Conservation (phyloP, 495 filamentous ascomycete genomes). For the Aspergillus indologenus region DNA sequence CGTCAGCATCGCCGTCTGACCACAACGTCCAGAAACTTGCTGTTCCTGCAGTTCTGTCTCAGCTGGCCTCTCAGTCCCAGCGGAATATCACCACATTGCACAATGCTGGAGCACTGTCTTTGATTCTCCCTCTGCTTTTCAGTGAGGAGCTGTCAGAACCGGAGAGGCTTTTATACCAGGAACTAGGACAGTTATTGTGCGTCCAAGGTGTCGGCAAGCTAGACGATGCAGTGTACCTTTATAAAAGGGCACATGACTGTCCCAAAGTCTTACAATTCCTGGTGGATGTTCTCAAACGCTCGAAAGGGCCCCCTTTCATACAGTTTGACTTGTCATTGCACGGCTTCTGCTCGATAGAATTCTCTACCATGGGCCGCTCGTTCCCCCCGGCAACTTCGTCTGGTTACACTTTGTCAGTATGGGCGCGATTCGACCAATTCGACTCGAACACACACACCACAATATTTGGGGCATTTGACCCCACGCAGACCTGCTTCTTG, state of each 20-base stretch:
- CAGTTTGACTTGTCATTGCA: constrained; percentile 90
- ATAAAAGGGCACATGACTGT: constrained; percentile 61
- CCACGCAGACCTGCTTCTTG: constrained; percentile 88
- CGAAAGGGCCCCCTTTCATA: constrained; percentile 75
- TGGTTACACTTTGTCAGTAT: constrained; percentile 85
- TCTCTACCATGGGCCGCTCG: constrained; percentile 72
- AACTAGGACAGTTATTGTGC: constrained; percentile 38
- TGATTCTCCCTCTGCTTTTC: constrained; percentile 68
- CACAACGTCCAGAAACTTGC: constrained; percentile 32
- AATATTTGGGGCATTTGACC: constrained; percentile 91
- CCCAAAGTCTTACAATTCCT: constrained; percentile 67
- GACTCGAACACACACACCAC: constrained; percentile 86
- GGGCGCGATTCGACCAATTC: constrained; percentile 84
- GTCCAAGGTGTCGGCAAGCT: constrained; percentile 65
- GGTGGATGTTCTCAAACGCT: constrained; percentile 64
- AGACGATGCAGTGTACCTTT: constrained; percentile 74
- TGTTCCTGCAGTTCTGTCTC: constrained; percentile 40
- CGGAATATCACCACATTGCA: constrained; percentile 77
- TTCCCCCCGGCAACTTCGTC: constrained; percentile 75
- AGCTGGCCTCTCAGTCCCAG: constrained; percentile 56
- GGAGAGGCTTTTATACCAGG: constrained; percentile 57
- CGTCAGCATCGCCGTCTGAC: constrained; percentile 20
- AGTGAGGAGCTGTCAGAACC: constrained; percentile 39
- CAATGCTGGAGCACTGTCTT: constrained; percentile 69
- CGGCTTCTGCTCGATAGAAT: constrained; percentile 84